Base-by-base conservation (phyloP, 2,329 filamentous ascomycete species). In the Aspergillus pseudoglaucus region DNA sequence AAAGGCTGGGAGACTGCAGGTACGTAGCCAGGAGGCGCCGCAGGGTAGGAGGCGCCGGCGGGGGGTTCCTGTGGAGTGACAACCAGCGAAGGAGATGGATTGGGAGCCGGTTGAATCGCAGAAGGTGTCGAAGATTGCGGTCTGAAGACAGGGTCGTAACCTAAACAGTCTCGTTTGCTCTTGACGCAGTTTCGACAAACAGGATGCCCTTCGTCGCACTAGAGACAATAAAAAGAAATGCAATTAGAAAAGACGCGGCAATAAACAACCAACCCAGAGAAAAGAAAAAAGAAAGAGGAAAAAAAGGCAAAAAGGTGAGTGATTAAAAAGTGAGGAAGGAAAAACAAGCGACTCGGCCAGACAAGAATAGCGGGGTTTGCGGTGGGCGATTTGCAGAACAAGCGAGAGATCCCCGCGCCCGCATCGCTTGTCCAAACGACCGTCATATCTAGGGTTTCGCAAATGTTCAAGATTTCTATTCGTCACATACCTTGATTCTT, bases 151-250 rank as follows among this genome's bases (percentile, higher is more conserved):
- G 81, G 81, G 60, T 85, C 82, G 77, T 84, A 85, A 50, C 82
- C 82, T 52, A 83, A 65, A 61, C 82, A 85, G 63, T 83, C 80
- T 59, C 82, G 79, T 63, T 84, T 84, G 68, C 79, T 83, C 64
- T 85, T 85, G 57, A 80, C 75, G 60, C 82, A 85, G 63, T 85
- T 85, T 59, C 80, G 73, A 76, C 93, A 98, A 51, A 85, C 84
- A 18, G 93, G 93, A 69, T 95, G 90, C 52, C 83, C 84, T 77
- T 98, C 93, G 80, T 97, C 93, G 74, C 93, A 98, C 93, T 96
- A 67, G 32, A 17, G 42, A 23, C 43, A 53, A 23, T 42, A 53
- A 25, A 56, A 48, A 42, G 40, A 35, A 30, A 17, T 20, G 43
- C 42, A 48, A 30, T 46, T 48, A 57, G 50, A 55, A 45, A 42